Evolutionary conservation across 2,329 filamentous ascomycete species (phyloP).

Genomic region (Colletotrichum sp.): DNA sequence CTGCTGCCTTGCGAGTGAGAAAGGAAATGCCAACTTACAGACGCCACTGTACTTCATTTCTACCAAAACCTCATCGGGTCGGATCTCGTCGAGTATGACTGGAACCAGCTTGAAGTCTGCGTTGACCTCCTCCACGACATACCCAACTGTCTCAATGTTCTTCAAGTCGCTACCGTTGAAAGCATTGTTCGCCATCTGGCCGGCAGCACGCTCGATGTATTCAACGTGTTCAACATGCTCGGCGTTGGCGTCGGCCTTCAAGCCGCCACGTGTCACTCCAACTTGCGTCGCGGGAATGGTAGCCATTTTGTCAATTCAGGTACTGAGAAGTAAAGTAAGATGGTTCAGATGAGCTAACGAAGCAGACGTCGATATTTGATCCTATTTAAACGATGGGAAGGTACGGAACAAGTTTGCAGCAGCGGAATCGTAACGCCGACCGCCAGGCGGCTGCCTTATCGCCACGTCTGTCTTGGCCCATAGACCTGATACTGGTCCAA

Average conservation of each 20-base stretch:
- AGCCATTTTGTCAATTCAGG: neutral
- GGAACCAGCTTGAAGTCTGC: slow-evolving; percentile 4
- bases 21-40: slow-evolving; percentile 45
- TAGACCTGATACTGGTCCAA: neutral
- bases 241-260: neutral
- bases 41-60: slow-evolving; percentile 91
- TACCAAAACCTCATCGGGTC: slow-evolving; percentile 85
- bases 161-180: neutral
- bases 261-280: neutral
- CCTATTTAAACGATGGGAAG: neutral
- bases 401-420: neutral
- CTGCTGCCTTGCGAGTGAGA: neutral
- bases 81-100: slow-evolving; percentile 7
- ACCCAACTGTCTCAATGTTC: neutral
- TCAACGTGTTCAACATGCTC: neutral
- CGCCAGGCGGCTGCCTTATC: neutral
- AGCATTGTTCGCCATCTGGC: neutral
- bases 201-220: neutral
- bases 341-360: neutral
- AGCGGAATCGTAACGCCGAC: neutral
- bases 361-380: neutral
- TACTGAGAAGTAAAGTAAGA: neutral
- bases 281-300: neutral
- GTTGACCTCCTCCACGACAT: slow-evolving; percentile 3
- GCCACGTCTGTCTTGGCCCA: neutral